These are phyloP conservation scores for Pseudoperonospora humuli DNA, from an alignment of 352 stramenopile genomes.

Conservation along the genomic window DNA sequence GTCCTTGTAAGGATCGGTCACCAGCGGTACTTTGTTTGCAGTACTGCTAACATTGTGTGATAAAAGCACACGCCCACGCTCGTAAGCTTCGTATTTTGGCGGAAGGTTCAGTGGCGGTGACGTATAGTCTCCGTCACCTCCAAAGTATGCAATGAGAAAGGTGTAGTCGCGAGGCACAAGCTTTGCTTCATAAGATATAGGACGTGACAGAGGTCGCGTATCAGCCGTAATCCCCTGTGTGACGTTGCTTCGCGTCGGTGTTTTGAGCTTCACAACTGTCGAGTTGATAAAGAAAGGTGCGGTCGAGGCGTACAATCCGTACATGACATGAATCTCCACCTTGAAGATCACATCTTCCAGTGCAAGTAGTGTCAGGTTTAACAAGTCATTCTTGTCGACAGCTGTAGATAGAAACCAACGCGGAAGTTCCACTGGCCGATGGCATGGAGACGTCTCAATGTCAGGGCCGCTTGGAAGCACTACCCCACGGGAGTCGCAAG, in stretches of 20 bases:
- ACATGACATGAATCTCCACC: slow-evolving; percentile 93
- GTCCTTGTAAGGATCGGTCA: slow-evolving; percentile 67
- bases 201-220: slow-evolving; percentile 59
- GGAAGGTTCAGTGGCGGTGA: slow-evolving; percentile 91
- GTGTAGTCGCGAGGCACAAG: slow-evolving; percentile 82
- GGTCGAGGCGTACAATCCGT: slow-evolving; percentile 85
- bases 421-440: slow-evolving; percentile 84
- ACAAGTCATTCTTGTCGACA: slow-evolving; percentile 89
- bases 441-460: slow-evolving; percentile 89
- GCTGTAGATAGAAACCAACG: slow-evolving; percentile 85
- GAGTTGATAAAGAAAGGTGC: slow-evolving; percentile 90
- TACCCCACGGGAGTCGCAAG: slow-evolving; percentile 61
- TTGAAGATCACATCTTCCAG: slow-evolving; percentile 94
- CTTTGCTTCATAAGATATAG: slow-evolving; percentile 81
- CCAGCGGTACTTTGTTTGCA: slow-evolving; percentile 42
- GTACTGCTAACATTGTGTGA: slow-evolving; percentile 86
- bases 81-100: slow-evolving; percentile 88
- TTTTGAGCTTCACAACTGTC: slow-evolving; percentile 79
- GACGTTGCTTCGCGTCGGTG: slow-evolving; percentile 60
- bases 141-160: slow-evolving; percentile 86
- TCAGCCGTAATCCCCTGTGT: slow-evolving; percentile 58
- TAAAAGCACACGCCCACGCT: slow-evolving; percentile 90
- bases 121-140: slow-evolving; percentile 47
- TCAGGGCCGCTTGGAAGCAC: slow-evolving; percentile 42
- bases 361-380: slow-evolving; percentile 92